Evolutionary conservation across 495 filamentous ascomycete genomes (phyloP).

Genomic region (Letharia lupina): DNA sequence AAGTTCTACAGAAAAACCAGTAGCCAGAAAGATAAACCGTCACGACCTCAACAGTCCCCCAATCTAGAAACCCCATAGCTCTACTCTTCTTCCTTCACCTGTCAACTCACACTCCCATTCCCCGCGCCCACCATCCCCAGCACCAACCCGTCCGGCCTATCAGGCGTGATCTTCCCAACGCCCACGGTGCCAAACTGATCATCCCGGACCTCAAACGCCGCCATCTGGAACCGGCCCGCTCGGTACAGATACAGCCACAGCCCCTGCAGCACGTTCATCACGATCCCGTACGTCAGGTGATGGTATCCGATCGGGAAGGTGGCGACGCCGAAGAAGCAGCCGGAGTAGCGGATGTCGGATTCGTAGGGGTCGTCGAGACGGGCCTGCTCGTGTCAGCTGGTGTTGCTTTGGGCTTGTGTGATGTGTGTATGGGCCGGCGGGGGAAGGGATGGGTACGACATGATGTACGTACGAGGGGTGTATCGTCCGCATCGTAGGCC

Average conservation of each 20-base stretch:
- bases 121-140: neutral
- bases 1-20: neutral
- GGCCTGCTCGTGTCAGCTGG: neutral
- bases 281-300: neutral
- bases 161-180: neutral
- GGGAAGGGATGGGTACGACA: too few relatives aligned
- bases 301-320: neutral
- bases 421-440: too few relatives aligned
- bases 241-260: conserved; percentile 6
- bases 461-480: neutral
- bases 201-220: neutral
- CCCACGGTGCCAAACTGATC: conserved; percentile 4
- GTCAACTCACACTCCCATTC: neutral
- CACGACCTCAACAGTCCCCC: too few relatives aligned
- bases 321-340: conserved; percentile 2
- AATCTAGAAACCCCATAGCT: neutral
- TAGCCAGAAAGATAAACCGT: neutral
- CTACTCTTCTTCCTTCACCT: neutral
- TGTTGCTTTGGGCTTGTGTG: too few relatives aligned
- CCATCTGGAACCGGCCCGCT: neutral
- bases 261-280: conserved; percentile 3
- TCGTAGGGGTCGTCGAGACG: neutral
- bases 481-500: neutral
- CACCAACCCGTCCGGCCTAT: neutral
- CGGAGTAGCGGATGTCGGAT: neutral